Conservation (phyloP, 2,329 filamentous ascomycete species). For the Keithomyces neogunnii region DNA sequence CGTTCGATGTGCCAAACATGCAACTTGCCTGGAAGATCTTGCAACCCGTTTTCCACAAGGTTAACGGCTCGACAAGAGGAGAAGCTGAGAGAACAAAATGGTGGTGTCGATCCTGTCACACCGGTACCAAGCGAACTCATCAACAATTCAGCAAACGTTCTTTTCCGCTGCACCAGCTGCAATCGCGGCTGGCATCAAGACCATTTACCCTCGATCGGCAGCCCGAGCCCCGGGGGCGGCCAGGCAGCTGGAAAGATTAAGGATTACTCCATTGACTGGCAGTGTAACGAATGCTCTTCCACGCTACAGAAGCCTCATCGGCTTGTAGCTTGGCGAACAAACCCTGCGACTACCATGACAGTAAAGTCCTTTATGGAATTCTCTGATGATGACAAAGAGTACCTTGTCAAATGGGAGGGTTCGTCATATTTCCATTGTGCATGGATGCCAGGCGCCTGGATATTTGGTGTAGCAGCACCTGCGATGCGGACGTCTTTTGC, state of each 20-base stretch:
- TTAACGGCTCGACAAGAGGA: conserved; percentile 76
- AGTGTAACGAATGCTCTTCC: conserved; percentile 68
- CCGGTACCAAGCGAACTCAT: conserved; percentile 53
- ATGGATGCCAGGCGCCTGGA: conserved; percentile 88
- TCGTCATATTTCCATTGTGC: conserved; percentile 72
- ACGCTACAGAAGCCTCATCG: conserved; percentile 59
- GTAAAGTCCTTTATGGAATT: conserved; percentile 34
- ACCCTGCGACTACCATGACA: conserved; percentile 36
- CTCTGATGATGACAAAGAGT: conserved; percentile 66
- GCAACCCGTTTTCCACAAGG: conserved; percentile 62
- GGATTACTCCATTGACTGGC: conserved; percentile 69
- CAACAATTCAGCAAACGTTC: conserved; percentile 66
- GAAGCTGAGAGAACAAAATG: conserved; percentile 69
- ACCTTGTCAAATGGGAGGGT: conserved; percentile 80
- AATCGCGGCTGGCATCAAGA: conserved; percentile 75
- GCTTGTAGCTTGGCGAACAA: conserved; percentile 75
- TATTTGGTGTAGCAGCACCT: conserved; percentile 59
- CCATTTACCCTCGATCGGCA: conserved; percentile 55
- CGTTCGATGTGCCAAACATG: conserved; percentile 68
- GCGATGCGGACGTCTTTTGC: conserved; percentile 67
- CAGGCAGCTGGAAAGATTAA: conserved; percentile 45
- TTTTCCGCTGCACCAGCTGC: conserved; percentile 78
- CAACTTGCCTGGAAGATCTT: conserved; percentile 55
- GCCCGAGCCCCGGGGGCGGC: conserved; percentile 24
- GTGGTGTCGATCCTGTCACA: conserved; percentile 67